These are phyloP conservation scores for Coniophora puteana DNA, from an alignment of 1,284 basidiomycete genomes.

Conservation along the genomic window DNA sequence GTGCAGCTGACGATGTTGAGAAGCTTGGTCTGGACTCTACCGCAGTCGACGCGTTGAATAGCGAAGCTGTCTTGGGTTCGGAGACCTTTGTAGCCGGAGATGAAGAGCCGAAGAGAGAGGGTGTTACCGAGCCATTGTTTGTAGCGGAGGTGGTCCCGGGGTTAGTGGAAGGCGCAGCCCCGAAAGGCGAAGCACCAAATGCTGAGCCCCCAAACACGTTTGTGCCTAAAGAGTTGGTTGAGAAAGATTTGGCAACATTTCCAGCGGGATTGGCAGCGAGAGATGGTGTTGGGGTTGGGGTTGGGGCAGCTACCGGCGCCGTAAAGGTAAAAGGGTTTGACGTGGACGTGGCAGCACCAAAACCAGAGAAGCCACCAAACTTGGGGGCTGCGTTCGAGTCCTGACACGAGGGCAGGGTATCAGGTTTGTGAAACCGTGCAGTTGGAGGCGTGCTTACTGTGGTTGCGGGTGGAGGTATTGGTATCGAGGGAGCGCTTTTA, in stretches of 20 bases:
- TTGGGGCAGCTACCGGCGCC: slow-evolving; percentile 16
- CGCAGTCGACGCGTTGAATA: slow-evolving; percentile 8
- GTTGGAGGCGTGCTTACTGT: slow-evolving; percentile 19
- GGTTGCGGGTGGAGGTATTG: slow-evolving; percentile 6
- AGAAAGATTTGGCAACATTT: slow-evolving; percentile 8
- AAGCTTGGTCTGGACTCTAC: too few species aligned
- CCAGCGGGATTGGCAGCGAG: slow-evolving; percentile 9
- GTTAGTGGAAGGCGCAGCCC: too few species aligned
- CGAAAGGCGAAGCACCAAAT: slow-evolving; percentile 20
- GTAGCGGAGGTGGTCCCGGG: slow-evolving; percentile 14
- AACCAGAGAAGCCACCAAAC: slow-evolving; percentile 46
- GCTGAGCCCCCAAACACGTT: slow-evolving; percentile 24
- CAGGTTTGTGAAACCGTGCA: slow-evolving; percentile 8
- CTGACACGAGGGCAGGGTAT: slow-evolving; percentile 10
- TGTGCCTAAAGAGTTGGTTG: not conserved
- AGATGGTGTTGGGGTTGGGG: slow-evolving; percentile 10
- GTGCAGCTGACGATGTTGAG: slow-evolving; percentile 10
- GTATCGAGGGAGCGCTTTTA: slow-evolving; percentile 15
- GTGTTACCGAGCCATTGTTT: slow-evolving; percentile 33
- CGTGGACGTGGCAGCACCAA: slow-evolving; percentile 31
- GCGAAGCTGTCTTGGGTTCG: slow-evolving; percentile 11
- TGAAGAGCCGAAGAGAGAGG: slow-evolving; percentile 27
- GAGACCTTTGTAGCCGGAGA: slow-evolving; percentile 11
- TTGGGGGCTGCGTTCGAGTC: slow-evolving; percentile 30
- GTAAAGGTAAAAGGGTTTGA: slow-evolving; percentile 32